A percentile compares a stretch with the other conserved stretches of the same genome.
Conservation (phyloP, 441 rosid genomes). For the Syzygium malaccense region DNA sequence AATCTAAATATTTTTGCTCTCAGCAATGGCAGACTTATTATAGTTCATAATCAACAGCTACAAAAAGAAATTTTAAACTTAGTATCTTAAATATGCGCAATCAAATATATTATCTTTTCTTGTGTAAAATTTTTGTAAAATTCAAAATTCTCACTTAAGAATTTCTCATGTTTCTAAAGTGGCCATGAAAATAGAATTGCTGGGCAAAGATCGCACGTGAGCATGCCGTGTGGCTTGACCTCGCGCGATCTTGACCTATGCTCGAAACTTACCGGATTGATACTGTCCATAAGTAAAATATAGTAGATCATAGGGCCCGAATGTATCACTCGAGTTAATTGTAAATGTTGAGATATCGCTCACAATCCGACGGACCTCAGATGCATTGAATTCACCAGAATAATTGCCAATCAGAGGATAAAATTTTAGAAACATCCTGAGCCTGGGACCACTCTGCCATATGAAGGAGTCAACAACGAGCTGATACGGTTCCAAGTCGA, state of each 20-base stretch:
- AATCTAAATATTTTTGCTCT: neutral
- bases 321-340: neutral
- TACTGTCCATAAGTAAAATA: neutral
- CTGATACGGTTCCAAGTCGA: neutral
- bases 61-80: neutral
- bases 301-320: slow-evolving; percentile 1
- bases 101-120: neutral
- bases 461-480: neutral
- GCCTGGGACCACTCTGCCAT: neutral
- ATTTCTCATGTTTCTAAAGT: neutral
- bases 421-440: neutral
- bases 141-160: neutral
- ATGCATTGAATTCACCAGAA: neutral
- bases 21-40: neutral
- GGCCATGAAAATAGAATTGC: neutral
- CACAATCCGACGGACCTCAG: neutral
- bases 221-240: neutral
- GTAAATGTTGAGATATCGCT: neutral
- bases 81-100: neutral
- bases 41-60: neutral
- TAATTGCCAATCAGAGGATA: neutral
- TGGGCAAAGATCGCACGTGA: neutral
- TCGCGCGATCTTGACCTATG: neutral
- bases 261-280: neutral
- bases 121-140: neutral